Conservation (phyloP, 371 early-diverging fungal species). For the Conidiobolus incongruus region DNA sequence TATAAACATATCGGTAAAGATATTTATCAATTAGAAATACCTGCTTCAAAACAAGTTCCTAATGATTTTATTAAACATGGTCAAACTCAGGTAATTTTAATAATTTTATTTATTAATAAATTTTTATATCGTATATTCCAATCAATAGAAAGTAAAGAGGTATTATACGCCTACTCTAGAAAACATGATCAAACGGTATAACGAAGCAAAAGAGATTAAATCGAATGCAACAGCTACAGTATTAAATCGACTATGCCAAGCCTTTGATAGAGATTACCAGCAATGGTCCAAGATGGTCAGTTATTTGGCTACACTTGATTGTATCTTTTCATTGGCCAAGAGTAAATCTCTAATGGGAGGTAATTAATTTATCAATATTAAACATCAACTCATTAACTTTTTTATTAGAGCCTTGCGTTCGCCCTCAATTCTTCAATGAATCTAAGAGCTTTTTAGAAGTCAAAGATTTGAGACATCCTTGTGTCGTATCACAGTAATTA, state of each 20-base stretch:
- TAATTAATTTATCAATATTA: too few species aligned
- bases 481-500: conserved; percentile 41
- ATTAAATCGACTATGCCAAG: conserved; percentile 37
- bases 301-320: conserved; percentile 75
- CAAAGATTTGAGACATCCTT: conserved; percentile 68
- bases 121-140: too few species aligned
- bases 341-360: conserved; percentile 35
- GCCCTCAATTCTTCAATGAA: conserved; percentile 44
- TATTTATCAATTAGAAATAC: conserved; percentile 85
- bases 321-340: conserved; percentile 55
- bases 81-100: conserved; percentile 50
- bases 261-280: conserved; percentile 53
- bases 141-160: conserved; percentile 42
- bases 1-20: conserved; percentile 93
- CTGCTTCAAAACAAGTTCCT: conserved; percentile 54
- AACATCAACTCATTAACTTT: too few species aligned
- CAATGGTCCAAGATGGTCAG: conserved; percentile 47
- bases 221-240: conserved; percentile 40
- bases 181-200: conserved; percentile 35
- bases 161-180: conserved; percentile 67
- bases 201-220: conserved; percentile 70
- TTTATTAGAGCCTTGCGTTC: conserved; percentile 47
- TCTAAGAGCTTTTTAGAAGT: conserved; percentile 41
- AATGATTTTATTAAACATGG: conserved; percentile 52
- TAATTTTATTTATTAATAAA: too few species aligned